Percentiles rank a stretch among this genome's conserved stretches.
Evolutionary conservation across 2,329 filamentous ascomycete species (phyloP).

Genomic region (Sordariomycetes sp.): DNA sequence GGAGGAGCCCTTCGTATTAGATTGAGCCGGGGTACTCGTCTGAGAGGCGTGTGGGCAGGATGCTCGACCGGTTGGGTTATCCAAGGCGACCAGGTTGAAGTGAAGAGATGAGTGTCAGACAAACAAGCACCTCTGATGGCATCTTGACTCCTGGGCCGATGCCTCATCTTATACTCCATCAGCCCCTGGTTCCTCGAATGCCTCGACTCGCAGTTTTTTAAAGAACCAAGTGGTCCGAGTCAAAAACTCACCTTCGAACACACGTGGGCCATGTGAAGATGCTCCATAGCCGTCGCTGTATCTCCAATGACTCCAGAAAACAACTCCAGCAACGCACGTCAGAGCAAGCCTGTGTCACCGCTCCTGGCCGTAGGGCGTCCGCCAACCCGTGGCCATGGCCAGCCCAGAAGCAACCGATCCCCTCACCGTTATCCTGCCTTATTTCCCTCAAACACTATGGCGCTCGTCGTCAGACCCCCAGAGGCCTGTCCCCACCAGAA

Average conservation of each 20-base stretch:
- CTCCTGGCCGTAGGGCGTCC: background rate
- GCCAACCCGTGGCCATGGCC: background rate
- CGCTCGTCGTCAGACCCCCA: background rate
- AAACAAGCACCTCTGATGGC: background rate
- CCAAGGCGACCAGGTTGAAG: background rate
- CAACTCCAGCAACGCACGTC: background rate
- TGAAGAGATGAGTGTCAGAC: background rate
- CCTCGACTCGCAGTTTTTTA: background rate
- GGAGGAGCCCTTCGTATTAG: background rate
- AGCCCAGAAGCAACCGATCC: background rate
- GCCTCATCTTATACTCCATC: background rate
- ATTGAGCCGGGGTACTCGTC: background rate
- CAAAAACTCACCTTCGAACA: background rate
- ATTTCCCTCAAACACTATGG: constrained; percentile 7
- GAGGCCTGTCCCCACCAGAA: background rate
- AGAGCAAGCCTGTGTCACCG: background rate
- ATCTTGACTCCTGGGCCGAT: background rate
- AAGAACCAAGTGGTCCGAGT: background rate
- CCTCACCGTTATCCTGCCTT: constrained; percentile 4
- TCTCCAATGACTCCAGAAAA: background rate
- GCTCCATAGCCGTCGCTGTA: background rate
- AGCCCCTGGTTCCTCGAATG: background rate
- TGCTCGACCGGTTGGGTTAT: background rate
- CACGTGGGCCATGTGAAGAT: background rate
- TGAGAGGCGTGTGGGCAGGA: background rate